phyloP scores from a whole-genome alignment of 1,284 basidiomycete species.

The Leccinum fallax region DNA sequence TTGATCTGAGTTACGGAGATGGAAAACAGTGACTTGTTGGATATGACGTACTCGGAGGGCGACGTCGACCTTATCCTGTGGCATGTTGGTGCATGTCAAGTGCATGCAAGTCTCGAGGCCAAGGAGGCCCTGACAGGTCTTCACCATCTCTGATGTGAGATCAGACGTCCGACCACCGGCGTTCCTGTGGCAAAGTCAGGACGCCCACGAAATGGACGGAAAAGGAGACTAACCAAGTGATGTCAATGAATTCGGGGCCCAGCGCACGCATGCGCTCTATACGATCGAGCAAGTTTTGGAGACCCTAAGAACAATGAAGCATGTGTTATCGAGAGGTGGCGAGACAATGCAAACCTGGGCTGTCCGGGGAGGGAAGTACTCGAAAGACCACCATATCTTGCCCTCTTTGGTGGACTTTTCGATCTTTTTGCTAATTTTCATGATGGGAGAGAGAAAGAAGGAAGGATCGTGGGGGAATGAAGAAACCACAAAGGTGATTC shows the following conservation, averaged over 20 bases:
- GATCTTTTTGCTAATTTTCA: slow-evolving; percentile 94
- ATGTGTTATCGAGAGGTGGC: background rate
- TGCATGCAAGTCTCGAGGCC: slow-evolving; percentile 99
- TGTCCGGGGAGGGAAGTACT: slow-evolving; percentile 95
- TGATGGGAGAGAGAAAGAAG: slow-evolving; percentile 35
- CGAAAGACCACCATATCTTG: slow-evolving; percentile 93
- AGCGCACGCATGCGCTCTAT: slow-evolving; percentile 97
- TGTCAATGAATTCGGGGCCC: slow-evolving; percentile 98
- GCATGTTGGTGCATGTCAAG: slow-evolving; percentile 98
- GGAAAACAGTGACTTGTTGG: slow-evolving; percentile 13
- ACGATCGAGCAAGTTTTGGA: slow-evolving; percentile 94
- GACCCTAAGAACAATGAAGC: slow-evolving; percentile 56
- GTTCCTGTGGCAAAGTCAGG: slow-evolving; percentile 61
- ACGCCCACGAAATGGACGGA: background rate
- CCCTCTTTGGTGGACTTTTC: slow-evolving; percentile 80
- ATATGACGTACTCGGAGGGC: slow-evolving; percentile 71
- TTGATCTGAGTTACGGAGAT: slow-evolving; percentile 16
- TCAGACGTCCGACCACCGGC: slow-evolving; percentile 95
- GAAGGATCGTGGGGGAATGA: slow-evolving; percentile 21
- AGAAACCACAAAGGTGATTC: slow-evolving; percentile 4
- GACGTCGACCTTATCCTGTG: slow-evolving; percentile 89
- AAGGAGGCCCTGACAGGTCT: slow-evolving; percentile 90
- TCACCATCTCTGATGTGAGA: slow-evolving; percentile 92
- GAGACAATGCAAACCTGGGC: slow-evolving; percentile 68
- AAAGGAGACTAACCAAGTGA: slow-evolving; percentile 76